Conservation (phyloP, 2,329 filamentous ascomycete genomes). For the Diaporthe longicolla region DNA sequence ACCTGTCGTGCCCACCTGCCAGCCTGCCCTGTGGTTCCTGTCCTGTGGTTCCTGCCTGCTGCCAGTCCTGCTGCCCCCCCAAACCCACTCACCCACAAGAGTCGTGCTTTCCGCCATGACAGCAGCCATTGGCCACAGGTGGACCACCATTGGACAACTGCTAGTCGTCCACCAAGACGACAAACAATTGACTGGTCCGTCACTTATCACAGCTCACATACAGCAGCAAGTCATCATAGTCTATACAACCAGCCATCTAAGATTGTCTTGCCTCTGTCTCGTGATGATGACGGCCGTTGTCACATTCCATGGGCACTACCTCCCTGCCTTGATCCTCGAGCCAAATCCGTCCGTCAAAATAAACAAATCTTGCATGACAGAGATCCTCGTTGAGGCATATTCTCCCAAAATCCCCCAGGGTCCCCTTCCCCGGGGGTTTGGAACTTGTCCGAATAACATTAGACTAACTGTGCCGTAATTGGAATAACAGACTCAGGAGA, state of each 20-base stretch:
- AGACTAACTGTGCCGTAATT: background rate
- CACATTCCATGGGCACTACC: slow-evolving; percentile 25
- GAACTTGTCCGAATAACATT: slow-evolving; percentile 24
- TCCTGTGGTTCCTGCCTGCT: background rate
- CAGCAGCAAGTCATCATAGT: background rate
- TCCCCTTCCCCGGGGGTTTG: slow-evolving; percentile 3
- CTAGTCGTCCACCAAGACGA: background rate
- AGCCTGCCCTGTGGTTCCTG: slow-evolving; percentile 4
- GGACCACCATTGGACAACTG: background rate
- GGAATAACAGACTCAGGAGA: background rate
- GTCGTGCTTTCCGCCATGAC: background rate
- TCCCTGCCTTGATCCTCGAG: background rate
- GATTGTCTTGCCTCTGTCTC: slow-evolving; percentile 33
- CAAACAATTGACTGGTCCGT: background rate
- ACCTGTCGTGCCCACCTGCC: background rate
- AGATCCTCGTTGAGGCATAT: slow-evolving; percentile 28
- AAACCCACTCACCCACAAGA: background rate
- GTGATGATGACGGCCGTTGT: slow-evolving; percentile 26
- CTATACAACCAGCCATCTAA: background rate
- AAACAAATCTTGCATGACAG: slow-evolving; percentile 33
- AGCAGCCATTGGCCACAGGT: slow-evolving; percentile 11
- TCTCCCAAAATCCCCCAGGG: background rate
- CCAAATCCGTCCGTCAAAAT: slow-evolving; percentile 17
- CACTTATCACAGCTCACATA: slow-evolving; percentile 38
- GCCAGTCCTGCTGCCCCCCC: background rate